Evolutionary conservation across 2,329 filamentous ascomycete species (phyloP), one percentile per base, ranked within the genome.

Genomic region (Chalara sp.): DNA sequence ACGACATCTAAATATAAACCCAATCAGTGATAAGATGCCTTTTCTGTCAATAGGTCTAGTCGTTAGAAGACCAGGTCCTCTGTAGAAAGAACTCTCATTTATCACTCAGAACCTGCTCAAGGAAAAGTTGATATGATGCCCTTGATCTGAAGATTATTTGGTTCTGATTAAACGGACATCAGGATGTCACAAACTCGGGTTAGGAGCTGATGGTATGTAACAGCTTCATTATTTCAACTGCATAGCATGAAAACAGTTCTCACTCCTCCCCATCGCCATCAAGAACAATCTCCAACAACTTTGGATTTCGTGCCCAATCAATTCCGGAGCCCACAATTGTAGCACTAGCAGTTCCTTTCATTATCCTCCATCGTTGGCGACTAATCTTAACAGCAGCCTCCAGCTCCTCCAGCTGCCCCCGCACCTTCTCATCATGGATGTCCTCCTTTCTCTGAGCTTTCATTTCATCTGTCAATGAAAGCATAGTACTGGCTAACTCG

Each of bases 251-350:
- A 8, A 2, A 37, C 8, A 39, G 32, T 6, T 47, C 46, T 60
- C 47, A 70, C 54, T 73, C 70, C 50, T 78, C 69, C 47, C 84
- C 81, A 8, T 74, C 70, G 21, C 21, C 21, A 62, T 88, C 89
- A 54, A 95, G 72, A 30, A 95, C 88, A 54, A 92, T 74, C 47
- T 81, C 79, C 52, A 79, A 75, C 54, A 95, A 70, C 53, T 73
- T 75, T 47, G 82, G 76, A 67, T 95, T 83, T 40, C 78, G 72
- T 10, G 81, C 82, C 89, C 89, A 95, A 63, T 95, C 83, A 49
- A 93, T 74, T 44, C 89, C 89, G 66, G 89, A 95, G 3, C 87
- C 88, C 5, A 82, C 87, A 44, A 95, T 79, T 50, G 90, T 77
- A 13, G 86, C 88, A 61, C 86, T 87, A n/a, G 86, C 77, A 41